These are phyloP conservation scores for Trichomonascus vanleenenianus DNA, from an alignment of 805 yeast genomes.

Conservation along the genomic window DNA sequence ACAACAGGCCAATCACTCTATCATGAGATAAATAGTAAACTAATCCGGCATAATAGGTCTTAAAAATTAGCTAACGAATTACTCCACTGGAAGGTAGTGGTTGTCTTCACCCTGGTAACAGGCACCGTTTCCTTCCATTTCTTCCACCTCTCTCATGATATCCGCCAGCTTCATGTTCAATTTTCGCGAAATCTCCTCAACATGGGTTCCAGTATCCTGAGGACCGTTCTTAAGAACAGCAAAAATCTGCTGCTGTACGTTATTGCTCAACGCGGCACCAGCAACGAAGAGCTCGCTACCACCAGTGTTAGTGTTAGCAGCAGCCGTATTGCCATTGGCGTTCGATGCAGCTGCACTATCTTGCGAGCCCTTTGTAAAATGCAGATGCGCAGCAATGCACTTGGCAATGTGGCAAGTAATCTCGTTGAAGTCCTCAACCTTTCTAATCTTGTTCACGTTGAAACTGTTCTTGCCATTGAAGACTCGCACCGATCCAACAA, in stretches of 20 bases:
- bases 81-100: neutral
- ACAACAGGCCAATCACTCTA: too few relatives aligned
- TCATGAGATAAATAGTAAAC: too few relatives aligned
- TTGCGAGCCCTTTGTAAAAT: constrained; percentile 1
- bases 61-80: too few relatives aligned
- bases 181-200: neutral
- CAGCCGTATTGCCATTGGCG: neutral
- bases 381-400: constrained; percentile 33
- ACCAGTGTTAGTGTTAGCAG: neutral
- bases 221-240: neutral
- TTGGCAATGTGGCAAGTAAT: constrained; percentile 53
- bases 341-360: neutral
- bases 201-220: constrained; percentile 4
- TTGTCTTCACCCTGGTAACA: constrained; percentile 5
- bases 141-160: constrained; percentile 4
- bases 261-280: neutral
- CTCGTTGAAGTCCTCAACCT: constrained; percentile 49
- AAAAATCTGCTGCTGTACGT: constrained; percentile 5
- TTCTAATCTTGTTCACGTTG: constrained; percentile 41
- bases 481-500: constrained; percentile 38
- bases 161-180: neutral
- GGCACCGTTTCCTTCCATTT: constrained; percentile 2
- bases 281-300: neutral
- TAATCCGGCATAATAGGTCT: too few relatives aligned
- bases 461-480: constrained; percentile 46